A percentile compares a stretch with the other conserved stretches of the same genome.
Conservation (phyloP, 441 rosid species). For the Populus trichocarpa region DNA sequence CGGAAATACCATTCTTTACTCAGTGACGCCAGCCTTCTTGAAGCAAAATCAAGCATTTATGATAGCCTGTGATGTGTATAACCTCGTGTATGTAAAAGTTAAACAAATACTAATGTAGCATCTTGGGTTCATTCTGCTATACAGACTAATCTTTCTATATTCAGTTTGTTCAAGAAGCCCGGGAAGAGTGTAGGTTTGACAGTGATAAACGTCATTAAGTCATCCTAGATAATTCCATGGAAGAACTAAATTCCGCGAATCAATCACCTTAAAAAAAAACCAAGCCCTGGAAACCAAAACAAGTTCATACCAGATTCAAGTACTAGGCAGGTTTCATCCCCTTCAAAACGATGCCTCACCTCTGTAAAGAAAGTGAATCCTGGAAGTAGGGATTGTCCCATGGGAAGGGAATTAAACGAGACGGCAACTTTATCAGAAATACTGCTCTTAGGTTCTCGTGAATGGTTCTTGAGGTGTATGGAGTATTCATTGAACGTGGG, state of each 20-base stretch:
- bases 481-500: slow-evolving; percentile 36
- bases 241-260: slow-evolving; percentile 23
- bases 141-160: slow-evolving; percentile 34
- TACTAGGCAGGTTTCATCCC: slow-evolving; percentile 3
- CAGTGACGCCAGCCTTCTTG: slow-evolving; percentile 7
- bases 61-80: background rate
- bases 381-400: slow-evolving; percentile 14
- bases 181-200: slow-evolving; percentile 15
- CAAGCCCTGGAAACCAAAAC: slow-evolving; percentile 18
- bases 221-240: slow-evolving; percentile 22
- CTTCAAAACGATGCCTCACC: slow-evolving; percentile 1
- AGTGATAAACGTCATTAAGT: slow-evolving; percentile 23
- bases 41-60: slow-evolving; percentile 18
- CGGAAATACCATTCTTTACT: slow-evolving; percentile 26
- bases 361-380: slow-evolving; percentile 11
- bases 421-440: slow-evolving; percentile 34
- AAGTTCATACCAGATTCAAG: slow-evolving; percentile 11
- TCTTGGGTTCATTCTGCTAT: slow-evolving; percentile 49
- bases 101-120: slow-evolving; percentile 25
- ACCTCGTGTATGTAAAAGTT: slow-evolving; percentile 13
- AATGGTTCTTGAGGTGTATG: slow-evolving; percentile 48
- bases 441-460: slow-evolving; percentile 33
- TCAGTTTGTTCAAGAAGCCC: slow-evolving; percentile 35
- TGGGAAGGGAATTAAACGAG: slow-evolving; percentile 29
- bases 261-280: slow-evolving; percentile 17